These are phyloP conservation scores for Rhypophila decipiens DNA, from an alignment of 495 filamentous ascomycete genomes.

Conservation along the genomic window DNA sequence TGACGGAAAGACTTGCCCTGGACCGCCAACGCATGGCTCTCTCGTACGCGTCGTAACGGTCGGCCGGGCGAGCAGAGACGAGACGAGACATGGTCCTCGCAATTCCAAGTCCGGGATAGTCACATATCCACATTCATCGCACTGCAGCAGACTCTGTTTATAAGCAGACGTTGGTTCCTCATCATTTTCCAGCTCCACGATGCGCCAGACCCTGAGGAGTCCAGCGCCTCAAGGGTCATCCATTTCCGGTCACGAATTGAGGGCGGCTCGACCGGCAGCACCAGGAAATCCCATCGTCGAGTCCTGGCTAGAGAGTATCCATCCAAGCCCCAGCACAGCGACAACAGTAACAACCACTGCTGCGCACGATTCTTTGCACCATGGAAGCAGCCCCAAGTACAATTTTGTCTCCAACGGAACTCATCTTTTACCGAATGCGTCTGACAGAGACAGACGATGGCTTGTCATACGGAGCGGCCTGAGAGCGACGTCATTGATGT, in stretches of 20 bases:
- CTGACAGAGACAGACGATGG: not conserved
- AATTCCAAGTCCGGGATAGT: no score
- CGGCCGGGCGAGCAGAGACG: no score
- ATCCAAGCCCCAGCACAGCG: slow-evolving; percentile 7
- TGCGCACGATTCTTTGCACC: no score
- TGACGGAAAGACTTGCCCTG: no score
- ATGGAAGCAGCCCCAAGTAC: slow-evolving; percentile 3
- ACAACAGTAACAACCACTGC: slow-evolving; percentile 15
- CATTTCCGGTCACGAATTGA: not conserved
- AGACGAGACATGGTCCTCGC: no score
- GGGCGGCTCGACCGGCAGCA: slow-evolving; percentile 5
- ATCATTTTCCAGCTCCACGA: not conserved
- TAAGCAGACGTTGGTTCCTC: no score
- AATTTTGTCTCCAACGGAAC: no score
- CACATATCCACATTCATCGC: no score
- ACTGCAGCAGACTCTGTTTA: no score
- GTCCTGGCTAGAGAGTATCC: slow-evolving; percentile 19
- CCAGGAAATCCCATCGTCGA: slow-evolving; percentile 13
- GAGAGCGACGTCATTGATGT: not conserved
- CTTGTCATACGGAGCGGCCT: not conserved
- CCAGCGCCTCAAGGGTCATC: not conserved
- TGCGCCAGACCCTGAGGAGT: not conserved
- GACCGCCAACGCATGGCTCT: no score
- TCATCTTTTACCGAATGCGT: no score
- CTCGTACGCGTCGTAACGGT: no score